Percentiles rank a stretch among this genome's conserved stretches.
phyloP scores from a whole-genome alignment of 78 protist species.

The Pelomyxa schiedti region DNA sequence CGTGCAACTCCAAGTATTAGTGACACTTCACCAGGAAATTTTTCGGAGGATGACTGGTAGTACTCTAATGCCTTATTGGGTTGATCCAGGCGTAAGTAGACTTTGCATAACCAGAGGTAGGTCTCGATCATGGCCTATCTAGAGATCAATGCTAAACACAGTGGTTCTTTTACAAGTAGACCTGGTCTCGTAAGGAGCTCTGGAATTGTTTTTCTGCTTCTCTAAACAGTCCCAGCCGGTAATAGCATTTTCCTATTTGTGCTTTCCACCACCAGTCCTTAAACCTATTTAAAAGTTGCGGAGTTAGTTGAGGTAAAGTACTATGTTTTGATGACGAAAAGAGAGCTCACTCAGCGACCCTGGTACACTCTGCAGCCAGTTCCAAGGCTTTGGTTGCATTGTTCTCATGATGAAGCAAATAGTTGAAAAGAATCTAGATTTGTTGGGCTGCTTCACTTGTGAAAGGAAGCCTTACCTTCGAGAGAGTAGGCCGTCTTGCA shows the following conservation, averaged over 20 bases:
- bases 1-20: conserved; percentile 41
- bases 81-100: conserved; percentile 44
- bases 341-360: neutral
- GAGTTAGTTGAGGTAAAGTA: too few species aligned
- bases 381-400: conserved; percentile 58
- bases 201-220: conserved; percentile 65
- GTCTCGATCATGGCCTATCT: conserved; percentile 19
- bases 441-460: too few species aligned
- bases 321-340: too few species aligned
- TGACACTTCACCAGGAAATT: conserved; percentile 19
- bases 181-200: conserved; percentile 19
- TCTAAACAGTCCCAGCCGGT: conserved; percentile 47
- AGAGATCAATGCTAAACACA: neutral
- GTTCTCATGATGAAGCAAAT: conserved; percentile 42
- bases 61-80: conserved; percentile 57
- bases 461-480: conserved; percentile 7
- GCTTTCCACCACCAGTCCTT: conserved; percentile 83
- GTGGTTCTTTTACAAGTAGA: neutral
- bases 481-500: conserved; percentile 54
- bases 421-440: conserved; percentile 44
- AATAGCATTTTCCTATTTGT: conserved; percentile 49
- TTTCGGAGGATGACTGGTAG: conserved; percentile 5
- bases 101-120: conserved; percentile 46
- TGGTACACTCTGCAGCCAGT: conserved; percentile 36
- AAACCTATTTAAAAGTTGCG: too few species aligned